Evolutionary conservation across 306 rosid genomes (phyloP).

Genomic region (Mimosa bimucronata): DNA sequence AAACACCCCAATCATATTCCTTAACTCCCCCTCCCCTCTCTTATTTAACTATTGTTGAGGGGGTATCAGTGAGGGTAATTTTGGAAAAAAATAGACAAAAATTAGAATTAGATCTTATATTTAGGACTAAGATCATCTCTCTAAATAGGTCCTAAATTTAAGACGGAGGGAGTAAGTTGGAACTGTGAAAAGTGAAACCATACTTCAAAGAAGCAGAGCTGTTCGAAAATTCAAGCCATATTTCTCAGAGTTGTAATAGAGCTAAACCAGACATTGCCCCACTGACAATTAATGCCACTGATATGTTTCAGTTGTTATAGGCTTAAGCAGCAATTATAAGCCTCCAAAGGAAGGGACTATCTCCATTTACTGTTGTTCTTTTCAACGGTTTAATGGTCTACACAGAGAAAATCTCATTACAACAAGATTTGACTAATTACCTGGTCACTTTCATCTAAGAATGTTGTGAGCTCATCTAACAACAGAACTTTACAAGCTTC

Average conservation of each 20-base stretch:
- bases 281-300: background rate
- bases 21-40: no score
- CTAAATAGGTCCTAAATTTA: no score
- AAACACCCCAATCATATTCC: no score
- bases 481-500: constrained; percentile 84
- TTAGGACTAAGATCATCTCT: no score
- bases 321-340: background rate
- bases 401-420: background rate
- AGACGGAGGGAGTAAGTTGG: no score
- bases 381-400: background rate
- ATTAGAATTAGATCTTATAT: no score
- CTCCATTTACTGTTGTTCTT: background rate
- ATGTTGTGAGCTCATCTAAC: constrained; percentile 87
- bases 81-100: no score
- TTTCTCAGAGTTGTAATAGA: background rate
- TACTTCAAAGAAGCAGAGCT: constrained; percentile 4
- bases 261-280: constrained; percentile 1
- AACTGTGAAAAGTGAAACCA: background rate
- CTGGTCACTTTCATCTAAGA: constrained; percentile 87
- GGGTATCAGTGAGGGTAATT: no score
- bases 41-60: no score
- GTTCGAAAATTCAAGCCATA: background rate
- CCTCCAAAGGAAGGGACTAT: background rate
- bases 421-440: constrained; percentile 38
- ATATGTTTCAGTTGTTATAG: background rate